Percentiles rank a stretch among this genome's conserved stretches.
These are phyloP conservation scores for Phtheirospermum japonicum DNA, from an alignment of 257 asterid genomes.

Conservation along the genomic window DNA sequence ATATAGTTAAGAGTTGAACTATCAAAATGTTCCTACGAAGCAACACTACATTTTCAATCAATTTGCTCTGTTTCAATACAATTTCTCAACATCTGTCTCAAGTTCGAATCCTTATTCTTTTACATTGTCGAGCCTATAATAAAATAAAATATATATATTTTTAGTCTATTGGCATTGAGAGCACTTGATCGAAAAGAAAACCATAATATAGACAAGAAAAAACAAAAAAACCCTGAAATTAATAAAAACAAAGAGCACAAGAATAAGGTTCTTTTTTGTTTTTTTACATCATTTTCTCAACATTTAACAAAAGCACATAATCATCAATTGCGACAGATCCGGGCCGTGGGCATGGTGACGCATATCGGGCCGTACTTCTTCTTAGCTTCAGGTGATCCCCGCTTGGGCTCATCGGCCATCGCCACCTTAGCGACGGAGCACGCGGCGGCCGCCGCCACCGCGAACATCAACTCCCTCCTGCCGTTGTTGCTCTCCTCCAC, in stretches of 20 bases:
- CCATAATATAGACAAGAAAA: constrained; percentile 10
- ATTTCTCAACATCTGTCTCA: too few species aligned
- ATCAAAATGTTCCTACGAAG: too few species aligned
- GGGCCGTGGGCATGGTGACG: constrained; percentile 72
- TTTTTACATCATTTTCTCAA: constrained; percentile 13
- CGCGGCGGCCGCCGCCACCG: constrained; percentile 49
- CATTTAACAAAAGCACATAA: not conserved
- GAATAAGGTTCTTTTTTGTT: not conserved
- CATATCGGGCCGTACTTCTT: constrained; percentile 75
- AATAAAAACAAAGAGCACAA: not conserved
- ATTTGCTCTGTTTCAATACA: too few species aligned
- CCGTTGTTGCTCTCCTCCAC: constrained; percentile 38
- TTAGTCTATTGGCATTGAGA: not conserved
- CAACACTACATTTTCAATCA: too few species aligned
- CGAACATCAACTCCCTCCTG: constrained; percentile 66
- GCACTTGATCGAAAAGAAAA: not conserved
- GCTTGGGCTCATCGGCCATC: constrained; percentile 59
- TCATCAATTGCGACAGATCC: constrained; percentile 49
- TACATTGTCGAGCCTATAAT: too few species aligned
- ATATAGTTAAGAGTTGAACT: too few species aligned
- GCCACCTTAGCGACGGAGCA: constrained; percentile 46
- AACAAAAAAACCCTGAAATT: not conserved
- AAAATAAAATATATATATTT: too few species aligned
- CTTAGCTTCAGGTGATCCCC: constrained; percentile 49
- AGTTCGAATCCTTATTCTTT: too few species aligned